Base-by-base conservation (phyloP, 2,329 filamentous ascomycete species). In the Hypoxylon sp. region DNA sequence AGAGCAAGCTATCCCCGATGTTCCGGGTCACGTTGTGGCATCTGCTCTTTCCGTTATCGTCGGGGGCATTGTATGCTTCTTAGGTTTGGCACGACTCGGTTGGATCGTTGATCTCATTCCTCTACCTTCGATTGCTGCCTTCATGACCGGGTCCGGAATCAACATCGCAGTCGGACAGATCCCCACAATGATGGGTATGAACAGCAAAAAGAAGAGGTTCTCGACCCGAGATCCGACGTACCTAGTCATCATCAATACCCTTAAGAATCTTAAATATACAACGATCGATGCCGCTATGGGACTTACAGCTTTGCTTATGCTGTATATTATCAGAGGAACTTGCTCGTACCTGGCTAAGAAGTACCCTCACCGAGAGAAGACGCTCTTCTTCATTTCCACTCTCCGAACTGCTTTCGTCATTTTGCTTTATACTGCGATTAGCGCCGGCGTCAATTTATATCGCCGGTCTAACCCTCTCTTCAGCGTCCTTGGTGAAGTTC, bases 341-440 rank as follows among this genome's bases (percentile, higher is more conserved):
- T 94, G 91, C 82, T 87, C 85, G 54, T 85, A 80, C 67, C 83
- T 89, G 74, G 90, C 90, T n/a, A 89, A 86, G 80, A 90, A 86
- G 77, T 85, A 91, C 71, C 92, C 93, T 2, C 81, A 85, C 2
- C 85, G 85, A 56, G 86, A 88, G 64, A 94, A 93, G 85, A 74
- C 88, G 0, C 94, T 88, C 84, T 95, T 95, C 81, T 94, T 95
- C 82, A 79, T 90, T 56, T 91, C 89, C 17, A 95, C 93, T 0
- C 85, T 96, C 42, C 89, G 93, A 39, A 93, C 92, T 3, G 91
- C 89, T 1, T 94, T 96, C 76, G 90, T 94, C 72, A 94, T 96
- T 68, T 81, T 95, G 48, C 85, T 96, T 2, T 95, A 94, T 81
- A 93, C 92, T 6, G 83, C 92, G 73, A 91, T 95, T 78, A 92